Conservation (phyloP, 768 basidiomycete species). For the Lepiota brunneoincarnata region DNA sequence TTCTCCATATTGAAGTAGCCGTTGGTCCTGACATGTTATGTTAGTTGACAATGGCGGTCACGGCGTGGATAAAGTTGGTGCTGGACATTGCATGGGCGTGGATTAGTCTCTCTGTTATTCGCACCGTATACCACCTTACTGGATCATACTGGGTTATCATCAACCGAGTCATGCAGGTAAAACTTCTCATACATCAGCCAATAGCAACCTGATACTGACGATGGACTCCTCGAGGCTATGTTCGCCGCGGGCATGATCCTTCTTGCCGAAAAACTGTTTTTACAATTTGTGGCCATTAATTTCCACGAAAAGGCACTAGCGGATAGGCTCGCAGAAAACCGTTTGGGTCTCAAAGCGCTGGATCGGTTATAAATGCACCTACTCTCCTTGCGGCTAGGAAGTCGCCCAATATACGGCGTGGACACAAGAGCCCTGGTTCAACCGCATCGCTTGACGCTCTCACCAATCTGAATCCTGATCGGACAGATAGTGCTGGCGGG, state of each 20-base stretch:
- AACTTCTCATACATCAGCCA: constrained; percentile 5
- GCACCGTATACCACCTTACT: constrained; percentile 53
- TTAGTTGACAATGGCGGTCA: constrained; percentile 66
- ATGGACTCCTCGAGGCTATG: constrained; percentile 30
- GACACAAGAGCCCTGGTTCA: constrained; percentile 40
- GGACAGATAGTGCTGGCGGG: background rate
- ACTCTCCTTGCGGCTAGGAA: constrained; percentile 34
- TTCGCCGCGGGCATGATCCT: constrained; percentile 43
- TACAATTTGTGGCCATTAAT: constrained; percentile 77
- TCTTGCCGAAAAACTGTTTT: constrained; percentile 49
- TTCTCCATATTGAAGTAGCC: background rate
- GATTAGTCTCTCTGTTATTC: constrained; percentile 68
- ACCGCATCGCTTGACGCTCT: constrained; percentile 34
- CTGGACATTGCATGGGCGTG: constrained; percentile 71
- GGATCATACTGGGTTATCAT: constrained; percentile 66
- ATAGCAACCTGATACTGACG: background rate
- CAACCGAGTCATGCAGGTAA: constrained; percentile 71
- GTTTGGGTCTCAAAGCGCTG: constrained; percentile 64
- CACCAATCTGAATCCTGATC: constrained; percentile 12
- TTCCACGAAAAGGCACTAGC: constrained; percentile 77
- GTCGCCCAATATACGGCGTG: constrained; percentile 39
- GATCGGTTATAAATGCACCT: constrained; percentile 67
- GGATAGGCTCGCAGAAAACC: constrained; percentile 70
- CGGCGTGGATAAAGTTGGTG: constrained; percentile 67
- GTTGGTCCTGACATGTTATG: background rate